Conservation (phyloP, 2,329 filamentous ascomycete genomes). For the Verticillium tricorpus region DNA sequence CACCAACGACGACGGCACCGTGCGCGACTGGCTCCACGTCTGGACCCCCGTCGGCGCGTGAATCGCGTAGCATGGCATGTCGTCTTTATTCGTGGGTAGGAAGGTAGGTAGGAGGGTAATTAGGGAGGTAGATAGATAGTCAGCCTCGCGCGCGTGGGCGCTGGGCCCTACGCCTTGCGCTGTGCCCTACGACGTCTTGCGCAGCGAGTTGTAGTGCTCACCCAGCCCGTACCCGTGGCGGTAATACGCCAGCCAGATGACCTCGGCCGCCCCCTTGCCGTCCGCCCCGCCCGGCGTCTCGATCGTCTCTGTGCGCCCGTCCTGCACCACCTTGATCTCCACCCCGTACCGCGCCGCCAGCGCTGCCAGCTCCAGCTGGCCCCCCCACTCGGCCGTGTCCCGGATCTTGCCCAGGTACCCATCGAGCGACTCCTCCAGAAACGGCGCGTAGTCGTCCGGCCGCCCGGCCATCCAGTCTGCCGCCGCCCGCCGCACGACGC, state of each 20-base stretch:
- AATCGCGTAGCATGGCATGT: neutral
- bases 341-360: constrained; percentile 76
- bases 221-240: constrained; percentile 89
- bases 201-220: constrained; percentile 93
- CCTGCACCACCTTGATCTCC: constrained; percentile 80
- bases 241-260: constrained; percentile 89
- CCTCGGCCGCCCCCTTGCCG: constrained; percentile 34
- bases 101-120: no score
- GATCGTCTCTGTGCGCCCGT: constrained; percentile 76
- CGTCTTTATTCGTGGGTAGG: neutral
- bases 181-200: constrained; percentile 31
- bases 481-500: constrained; percentile 62
- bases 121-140: neutral
- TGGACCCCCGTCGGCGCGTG: constrained; percentile 33
- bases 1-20: constrained; percentile 36
- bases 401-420: constrained; percentile 71
- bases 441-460: constrained; percentile 77
- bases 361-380: constrained; percentile 83
- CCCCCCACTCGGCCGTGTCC: constrained; percentile 93
- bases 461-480: constrained; percentile 73
- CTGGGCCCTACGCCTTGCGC: constrained; percentile 34
- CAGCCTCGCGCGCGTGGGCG: neutral
- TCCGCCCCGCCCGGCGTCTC: constrained; percentile 39
- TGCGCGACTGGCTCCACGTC: constrained; percentile 50
- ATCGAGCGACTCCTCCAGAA: constrained; percentile 76